A percentile compares a stretch with the other conserved stretches of the same genome.
These are phyloP conservation scores for Beta corolliflora DNA, from an alignment of 179 eudicot genomes.

Conservation along the genomic window DNA sequence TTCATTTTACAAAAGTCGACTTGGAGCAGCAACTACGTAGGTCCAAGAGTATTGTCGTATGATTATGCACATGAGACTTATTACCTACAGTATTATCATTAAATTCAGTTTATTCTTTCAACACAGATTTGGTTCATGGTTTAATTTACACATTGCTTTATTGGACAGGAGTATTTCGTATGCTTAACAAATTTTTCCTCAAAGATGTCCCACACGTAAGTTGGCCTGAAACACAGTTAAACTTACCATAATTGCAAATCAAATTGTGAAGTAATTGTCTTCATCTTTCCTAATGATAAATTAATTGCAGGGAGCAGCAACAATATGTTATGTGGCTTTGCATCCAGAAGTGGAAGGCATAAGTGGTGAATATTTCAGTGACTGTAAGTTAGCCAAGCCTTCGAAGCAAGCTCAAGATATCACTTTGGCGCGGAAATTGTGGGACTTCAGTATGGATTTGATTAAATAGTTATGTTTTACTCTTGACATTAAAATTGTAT, in stretches of 20 bases:
- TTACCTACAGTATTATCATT: no score
- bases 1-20: no score
- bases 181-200: neutral
- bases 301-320: constrained; percentile 42
- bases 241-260: neutral
- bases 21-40: no score
- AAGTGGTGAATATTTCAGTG: constrained; percentile 37
- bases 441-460: constrained; percentile 34
- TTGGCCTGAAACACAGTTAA: neutral
- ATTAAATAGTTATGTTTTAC: neutral
- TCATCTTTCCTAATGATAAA: neutral
- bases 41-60: neutral
- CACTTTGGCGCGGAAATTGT: constrained; percentile 31
- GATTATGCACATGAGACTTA: neutral
- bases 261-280: neutral
- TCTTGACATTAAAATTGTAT: no score
- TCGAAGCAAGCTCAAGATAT: constrained; percentile 28
- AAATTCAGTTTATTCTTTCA: no score
- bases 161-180: neutral
- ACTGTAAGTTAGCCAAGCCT: constrained; percentile 32
- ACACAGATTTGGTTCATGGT: neutral
- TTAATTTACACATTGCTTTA: neutral
- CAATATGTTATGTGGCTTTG: constrained; percentile 42
- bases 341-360: constrained; percentile 41
- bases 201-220: constrained; percentile 1